A percentile compares a stretch with the other conserved stretches of the same genome.
phyloP scores from a whole-genome alignment of 2,329 filamentous ascomycete species.

The Colletotrichum sojae region DNA sequence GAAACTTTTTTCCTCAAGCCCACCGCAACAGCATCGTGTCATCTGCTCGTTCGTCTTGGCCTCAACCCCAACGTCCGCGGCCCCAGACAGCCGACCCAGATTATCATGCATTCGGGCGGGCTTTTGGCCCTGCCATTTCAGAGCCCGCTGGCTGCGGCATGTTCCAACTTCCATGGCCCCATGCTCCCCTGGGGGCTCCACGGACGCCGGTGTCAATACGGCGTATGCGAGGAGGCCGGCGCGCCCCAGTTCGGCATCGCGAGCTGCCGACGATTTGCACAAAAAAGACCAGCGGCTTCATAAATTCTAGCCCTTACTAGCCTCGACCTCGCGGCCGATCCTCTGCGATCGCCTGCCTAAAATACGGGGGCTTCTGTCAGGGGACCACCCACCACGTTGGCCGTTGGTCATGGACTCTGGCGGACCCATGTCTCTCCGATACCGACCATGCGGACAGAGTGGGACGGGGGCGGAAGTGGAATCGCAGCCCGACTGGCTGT shows the following conservation, averaged over 20 bases:
- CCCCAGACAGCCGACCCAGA: background rate
- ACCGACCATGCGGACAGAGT: slow-evolving; percentile 39
- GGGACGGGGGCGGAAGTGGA: slow-evolving; percentile 23
- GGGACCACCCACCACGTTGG: slow-evolving; percentile 36
- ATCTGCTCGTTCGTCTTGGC: slow-evolving; percentile 14
- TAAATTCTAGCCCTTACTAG: slow-evolving; percentile 19
- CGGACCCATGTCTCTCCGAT: slow-evolving; percentile 30
- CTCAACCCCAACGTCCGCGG: slow-evolving; percentile 2
- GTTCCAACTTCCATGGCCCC: background rate
- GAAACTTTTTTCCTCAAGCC: slow-evolving; percentile 11
- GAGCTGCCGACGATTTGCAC: slow-evolving; percentile 36
- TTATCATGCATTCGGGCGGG: slow-evolving; percentile 7
- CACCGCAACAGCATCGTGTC: slow-evolving; percentile 7
- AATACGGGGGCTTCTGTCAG: slow-evolving; percentile 18
- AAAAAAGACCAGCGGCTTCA: slow-evolving; percentile 30
- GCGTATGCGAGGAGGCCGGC: slow-evolving; percentile 17
- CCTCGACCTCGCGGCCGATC: slow-evolving; percentile 22
- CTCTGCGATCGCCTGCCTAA: slow-evolving; percentile 34
- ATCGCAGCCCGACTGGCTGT: slow-evolving; percentile 36
- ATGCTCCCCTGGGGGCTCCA: slow-evolving; percentile 17
- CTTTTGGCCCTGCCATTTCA: background rate
- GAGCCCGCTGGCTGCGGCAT: background rate
- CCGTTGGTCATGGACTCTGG: slow-evolving; percentile 27
- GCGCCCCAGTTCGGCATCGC: slow-evolving; percentile 24
- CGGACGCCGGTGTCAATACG: slow-evolving; percentile 18